A percentile compares a stretch with the other conserved stretches of the same genome.
Conservation (phyloP, 805 yeast genomes). For the Hanseniaspora valbyensis region DNA sequence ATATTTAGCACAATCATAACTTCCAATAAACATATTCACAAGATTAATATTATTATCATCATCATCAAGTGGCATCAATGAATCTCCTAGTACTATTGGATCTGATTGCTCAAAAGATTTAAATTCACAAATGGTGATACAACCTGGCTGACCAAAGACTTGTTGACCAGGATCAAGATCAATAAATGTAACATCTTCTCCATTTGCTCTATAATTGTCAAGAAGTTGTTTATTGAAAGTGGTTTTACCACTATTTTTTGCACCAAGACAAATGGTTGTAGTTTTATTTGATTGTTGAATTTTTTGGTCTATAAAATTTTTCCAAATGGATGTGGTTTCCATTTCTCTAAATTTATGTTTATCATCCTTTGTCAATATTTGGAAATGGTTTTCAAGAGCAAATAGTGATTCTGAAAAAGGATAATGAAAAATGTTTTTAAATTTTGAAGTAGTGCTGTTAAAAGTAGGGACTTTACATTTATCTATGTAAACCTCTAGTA, state of each 20-base stretch:
- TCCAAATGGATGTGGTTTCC: neutral
- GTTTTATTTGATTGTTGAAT: too few species aligned
- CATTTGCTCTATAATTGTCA: conserved; percentile 28
- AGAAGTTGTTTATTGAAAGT: conserved; percentile 48
- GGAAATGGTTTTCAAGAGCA: neutral
- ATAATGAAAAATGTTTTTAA: neutral
- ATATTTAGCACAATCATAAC: conserved; percentile 10
- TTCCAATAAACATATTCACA: neutral
- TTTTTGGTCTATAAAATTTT: neutral
- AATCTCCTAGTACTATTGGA: conserved; percentile 27
- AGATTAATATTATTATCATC: conserved; percentile 18
- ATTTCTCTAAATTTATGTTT: neutral
- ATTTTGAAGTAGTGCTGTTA: neutral
- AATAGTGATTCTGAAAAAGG: neutral
- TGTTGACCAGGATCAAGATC: conserved; percentile 90
- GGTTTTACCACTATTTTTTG: conserved; percentile 74
- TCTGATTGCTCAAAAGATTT: conserved; percentile 16
- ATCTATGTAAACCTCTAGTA: neutral
- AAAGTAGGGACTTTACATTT: neutral
- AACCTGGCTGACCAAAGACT: conserved; percentile 62
- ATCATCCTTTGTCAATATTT: neutral
- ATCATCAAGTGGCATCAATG: conserved; percentile 18
- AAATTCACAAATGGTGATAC: conserved; percentile 42
- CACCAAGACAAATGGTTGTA: conserved; percentile 29
- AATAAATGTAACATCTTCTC: conserved; percentile 26